Base-by-base conservation (phyloP, 805 yeast species). In the Zygotorulaspora sp. region DNA sequence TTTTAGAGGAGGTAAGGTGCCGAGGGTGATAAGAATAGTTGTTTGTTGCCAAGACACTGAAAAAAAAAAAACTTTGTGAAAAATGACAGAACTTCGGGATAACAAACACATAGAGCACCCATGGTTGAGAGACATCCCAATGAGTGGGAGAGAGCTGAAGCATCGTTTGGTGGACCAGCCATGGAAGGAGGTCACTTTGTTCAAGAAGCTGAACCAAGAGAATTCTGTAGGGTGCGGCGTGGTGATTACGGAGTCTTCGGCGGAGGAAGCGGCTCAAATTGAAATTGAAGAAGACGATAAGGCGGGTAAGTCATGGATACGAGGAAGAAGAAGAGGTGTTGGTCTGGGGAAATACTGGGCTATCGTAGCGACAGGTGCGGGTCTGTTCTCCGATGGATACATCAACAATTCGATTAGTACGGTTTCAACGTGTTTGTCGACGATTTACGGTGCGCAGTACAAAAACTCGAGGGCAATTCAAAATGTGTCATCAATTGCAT, bases 381-480 rank as follows among this genome's bases (percentile, higher is more conserved):
- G 96, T 38, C 70, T 89, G 31, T 88, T 89, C 63, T 81, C 94
- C 24, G 97, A 90, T 63, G 97, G 97, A 37, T 89, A 88, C 58
- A 82, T 86, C 44, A 88, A 88, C 61, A 86, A 85, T 64, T 79
- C 92, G 36, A 83, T 86, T 40, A 75, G 85, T 42, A 74, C 92
- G 7, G 94, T 82, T 12, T 71, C 80, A 23, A 77, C 89, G 12
- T 79, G 89, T 66, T 69, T 89, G 46, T 59, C 72, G 12, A 65
- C 56, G 2, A 67, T 89, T 25, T 89, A 89, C 57, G 86, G 86
- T 21, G 58, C 61, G 0, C 75, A 72, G 49, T 81, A 81, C 54
- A 59, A 76, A 3, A 48, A 70, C 5, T 84, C 94, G 0, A 58
- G 61, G 28, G 96, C 96, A 21, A 75, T 83, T 39, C 72, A 78